Percentiles rank a stretch among this genome's conserved stretches.
These are phyloP conservation scores for Cucurbita argyrosperma DNA, from an alignment of 306 rosid genomes.

Conservation along the genomic window DNA sequence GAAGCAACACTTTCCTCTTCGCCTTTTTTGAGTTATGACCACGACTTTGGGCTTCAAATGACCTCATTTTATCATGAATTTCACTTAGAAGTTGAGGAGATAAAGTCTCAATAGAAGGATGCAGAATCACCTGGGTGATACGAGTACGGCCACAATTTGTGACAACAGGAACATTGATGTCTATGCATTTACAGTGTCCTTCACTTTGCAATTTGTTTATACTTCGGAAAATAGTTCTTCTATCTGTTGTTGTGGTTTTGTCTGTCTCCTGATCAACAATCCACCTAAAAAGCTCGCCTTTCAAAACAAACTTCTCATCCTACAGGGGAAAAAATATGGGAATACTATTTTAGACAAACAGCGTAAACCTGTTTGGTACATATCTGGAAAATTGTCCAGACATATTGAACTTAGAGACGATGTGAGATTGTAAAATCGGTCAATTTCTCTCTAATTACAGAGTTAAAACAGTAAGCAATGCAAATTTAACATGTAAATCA, in stretches of 20 bases:
- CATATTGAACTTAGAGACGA: neutral
- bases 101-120: conserved; percentile 49
- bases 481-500: neutral
- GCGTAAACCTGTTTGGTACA: neutral
- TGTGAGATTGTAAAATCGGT: neutral
- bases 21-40: conserved; percentile 32
- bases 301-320: conserved; percentile 66
- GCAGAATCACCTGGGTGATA: conserved; percentile 42
- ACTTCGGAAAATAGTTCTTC: conserved; percentile 62
- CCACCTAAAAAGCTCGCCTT: conserved; percentile 62
- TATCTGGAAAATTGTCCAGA: neutral
- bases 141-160: conserved; percentile 45
- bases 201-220: conserved; percentile 53
- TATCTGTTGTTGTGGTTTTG: conserved; percentile 43
- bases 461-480: neutral
- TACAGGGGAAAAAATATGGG: conserved; percentile 15
- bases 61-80: conserved; percentile 58
- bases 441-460: neutral
- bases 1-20: conserved; percentile 38
- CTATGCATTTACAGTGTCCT: conserved; percentile 52
- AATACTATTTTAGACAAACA: neutral
- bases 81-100: conserved; percentile 58
- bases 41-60: conserved; percentile 51
- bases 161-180: conserved; percentile 47
- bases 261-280: conserved; percentile 60